phyloP scores from a whole-genome alignment of 371 early-diverging fungal species.

The Mucor circinelloides region DNA sequence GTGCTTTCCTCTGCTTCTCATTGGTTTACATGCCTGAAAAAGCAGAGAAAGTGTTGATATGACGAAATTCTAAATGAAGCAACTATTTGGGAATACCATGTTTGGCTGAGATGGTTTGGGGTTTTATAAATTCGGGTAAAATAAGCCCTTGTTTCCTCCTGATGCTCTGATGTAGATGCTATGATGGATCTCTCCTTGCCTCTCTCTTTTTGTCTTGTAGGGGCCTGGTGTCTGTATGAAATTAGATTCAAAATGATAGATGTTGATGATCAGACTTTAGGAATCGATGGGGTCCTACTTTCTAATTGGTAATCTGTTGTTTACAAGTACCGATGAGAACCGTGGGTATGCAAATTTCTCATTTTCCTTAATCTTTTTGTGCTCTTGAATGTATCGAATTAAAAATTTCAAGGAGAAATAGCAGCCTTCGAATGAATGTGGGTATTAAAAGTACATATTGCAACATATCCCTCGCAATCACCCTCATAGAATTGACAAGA shows the following conservation, averaged over 20 bases:
- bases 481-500: background rate
- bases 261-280: background rate
- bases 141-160: background rate
- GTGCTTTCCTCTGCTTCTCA: constrained; percentile 17
- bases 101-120: background rate
- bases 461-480: background rate
- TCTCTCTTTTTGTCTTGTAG: too few relatives aligned
- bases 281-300: background rate
- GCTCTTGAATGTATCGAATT: background rate
- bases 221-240: too few relatives aligned
- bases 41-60: constrained; percentile 7
- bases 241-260: too few relatives aligned
- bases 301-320: background rate
- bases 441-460: background rate
- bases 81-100: constrained; percentile 1
- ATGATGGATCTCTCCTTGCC: too few relatives aligned
- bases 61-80: constrained; percentile 20
- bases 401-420: background rate
- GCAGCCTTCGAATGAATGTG: background rate
- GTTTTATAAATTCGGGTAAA: background rate
- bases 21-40: constrained; percentile 9
- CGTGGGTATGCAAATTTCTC: background rate
- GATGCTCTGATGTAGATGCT: background rate
- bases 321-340: background rate
- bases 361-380: background rate